Percentiles rank a stretch among this genome's conserved stretches.
Evolutionary conservation across 1,284 basidiomycete genomes (phyloP).

Genomic region (Meira nashicola): DNA sequence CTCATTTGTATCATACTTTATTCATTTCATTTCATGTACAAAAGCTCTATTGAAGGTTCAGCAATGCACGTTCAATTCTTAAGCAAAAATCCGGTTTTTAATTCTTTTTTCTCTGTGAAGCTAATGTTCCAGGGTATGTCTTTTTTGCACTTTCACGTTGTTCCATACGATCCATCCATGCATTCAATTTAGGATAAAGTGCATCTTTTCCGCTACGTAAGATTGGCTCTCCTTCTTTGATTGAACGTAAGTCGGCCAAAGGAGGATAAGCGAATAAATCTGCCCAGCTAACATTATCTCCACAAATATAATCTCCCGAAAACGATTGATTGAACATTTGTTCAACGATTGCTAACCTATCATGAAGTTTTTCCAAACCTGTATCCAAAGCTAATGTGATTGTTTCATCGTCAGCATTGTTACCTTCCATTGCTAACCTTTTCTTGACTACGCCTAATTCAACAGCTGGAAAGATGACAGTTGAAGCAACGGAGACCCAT

Average conservation of each 20-base stretch:
- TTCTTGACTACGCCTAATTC: constrained; percentile 14
- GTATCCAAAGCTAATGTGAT: constrained; percentile 12
- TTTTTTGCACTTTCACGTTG: not conserved
- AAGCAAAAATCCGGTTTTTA: not conserved
- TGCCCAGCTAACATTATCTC: constrained; percentile 12
- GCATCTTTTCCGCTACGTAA: not conserved
- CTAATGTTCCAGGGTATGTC: constrained; percentile 4
- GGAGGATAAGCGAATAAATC: constrained; percentile 15
- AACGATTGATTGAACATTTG: constrained; percentile 1
- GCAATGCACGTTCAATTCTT: constrained; percentile 3
- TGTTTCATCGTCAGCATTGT: constrained; percentile 13
- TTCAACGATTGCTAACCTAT: constrained; percentile 9
- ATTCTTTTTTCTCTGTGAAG: constrained; percentile 5
- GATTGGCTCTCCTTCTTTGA: not conserved
- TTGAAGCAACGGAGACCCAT: constrained; percentile 9
- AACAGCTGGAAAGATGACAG: constrained; percentile 9
- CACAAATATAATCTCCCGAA: constrained; percentile 2
- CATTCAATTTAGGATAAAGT: not conserved
- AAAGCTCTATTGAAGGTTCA: too few relatives aligned
- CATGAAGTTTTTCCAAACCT: not conserved
- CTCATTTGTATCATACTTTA: too few relatives aligned
- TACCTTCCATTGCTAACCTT: constrained; percentile 12
- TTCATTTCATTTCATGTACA: too few relatives aligned
- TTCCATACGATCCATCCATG: constrained; percentile 5
- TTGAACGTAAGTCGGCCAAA: constrained; percentile 11